Conservation (phyloP, 352 stramenopile species). For the Globisporangium cylindrosporum region DNA sequence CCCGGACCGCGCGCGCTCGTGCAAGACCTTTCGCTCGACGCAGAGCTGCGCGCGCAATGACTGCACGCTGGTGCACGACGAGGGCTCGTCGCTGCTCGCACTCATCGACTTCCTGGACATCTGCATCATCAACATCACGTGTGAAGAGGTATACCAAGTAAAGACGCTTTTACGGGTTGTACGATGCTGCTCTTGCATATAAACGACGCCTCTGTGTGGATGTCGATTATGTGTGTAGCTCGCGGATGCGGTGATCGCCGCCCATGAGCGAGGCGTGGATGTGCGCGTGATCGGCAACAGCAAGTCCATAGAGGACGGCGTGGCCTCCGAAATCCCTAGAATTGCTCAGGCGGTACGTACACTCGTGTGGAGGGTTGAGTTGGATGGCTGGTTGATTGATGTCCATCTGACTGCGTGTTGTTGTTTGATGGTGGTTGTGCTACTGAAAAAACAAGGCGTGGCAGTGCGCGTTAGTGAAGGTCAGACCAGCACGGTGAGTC, state of each 20-base stretch:
- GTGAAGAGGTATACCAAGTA: constrained; percentile 1
- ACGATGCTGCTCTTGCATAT: too few relatives aligned
- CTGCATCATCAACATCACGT: not conserved
- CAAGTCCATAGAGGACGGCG: not conserved
- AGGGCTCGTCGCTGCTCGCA: constrained; percentile 5
- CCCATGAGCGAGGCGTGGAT: constrained; percentile 1
- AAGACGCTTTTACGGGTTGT: too few relatives aligned
- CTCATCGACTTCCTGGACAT: not conserved
- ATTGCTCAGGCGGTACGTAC: not conserved
- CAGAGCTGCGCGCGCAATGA: not conserved
- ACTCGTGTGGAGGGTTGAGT: too few relatives aligned
- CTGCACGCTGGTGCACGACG: not conserved
- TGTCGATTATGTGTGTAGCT: not conserved
- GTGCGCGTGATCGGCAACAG: constrained; percentile 8
- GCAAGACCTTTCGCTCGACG: not conserved
- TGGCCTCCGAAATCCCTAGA: not conserved
- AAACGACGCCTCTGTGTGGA: too few relatives aligned
- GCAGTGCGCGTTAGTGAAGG: not conserved
- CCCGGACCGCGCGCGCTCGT: not conserved
- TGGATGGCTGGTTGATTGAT: not conserved
- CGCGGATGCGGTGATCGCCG: not conserved
- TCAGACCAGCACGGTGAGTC: not conserved
- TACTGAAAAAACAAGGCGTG: not conserved
- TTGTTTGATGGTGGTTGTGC: not conserved
- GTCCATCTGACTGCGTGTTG: not conserved